Evolutionary conservation across 2,329 filamentous ascomycete genomes (phyloP), one percentile per base, ranked within the genome.

Genomic region (Pseudopithomyces maydicus): DNA sequence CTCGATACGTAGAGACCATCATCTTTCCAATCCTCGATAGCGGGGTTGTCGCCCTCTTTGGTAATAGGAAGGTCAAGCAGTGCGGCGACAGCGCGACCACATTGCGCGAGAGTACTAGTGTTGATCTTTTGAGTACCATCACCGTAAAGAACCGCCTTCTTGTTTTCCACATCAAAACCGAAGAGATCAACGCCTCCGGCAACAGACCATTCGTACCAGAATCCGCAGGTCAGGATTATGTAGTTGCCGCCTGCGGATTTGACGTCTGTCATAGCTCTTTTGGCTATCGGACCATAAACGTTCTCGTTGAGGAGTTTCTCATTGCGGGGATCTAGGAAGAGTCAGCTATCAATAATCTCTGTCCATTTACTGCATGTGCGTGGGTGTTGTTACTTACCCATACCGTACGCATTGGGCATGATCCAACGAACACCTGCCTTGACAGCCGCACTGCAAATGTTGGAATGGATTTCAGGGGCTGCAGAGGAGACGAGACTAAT

Each of bases 111-210:
- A 0, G 88, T 89, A 14, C 82, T 84, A 0, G 77, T 82, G 58
- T 82, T 85, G 64, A 88, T 83, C 52, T 74, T 80, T 1, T 78
- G 79, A 17, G 79, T 80, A 0, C 88, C 88, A 26, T 85, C 83
- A 57, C 86, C 85, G 44, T 74, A 66, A 3, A 59, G 63, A 11
- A 64, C 48, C 5, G 45, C 62, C 41, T 55, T 64, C 43, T 69
- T 71, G 6, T 58, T 23, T 20, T 58, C 41, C 39, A 75, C 54
- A 52, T 77, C 73, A 58, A 76, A 71, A 12, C 73, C 74, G 51
- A 61, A 76, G 17, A 52, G 44, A 2, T 56, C 20, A 17, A 55
- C 35, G 8, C 66, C 57, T 12, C 62, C 23, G 1, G 61, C 63
- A 12, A 76, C 61, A 45, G 63, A 69, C 60, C 62, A 76, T 44